These are phyloP conservation scores for Arctium lappa DNA, from an alignment of 129 eudicot genomes.

Conservation along the genomic window DNA sequence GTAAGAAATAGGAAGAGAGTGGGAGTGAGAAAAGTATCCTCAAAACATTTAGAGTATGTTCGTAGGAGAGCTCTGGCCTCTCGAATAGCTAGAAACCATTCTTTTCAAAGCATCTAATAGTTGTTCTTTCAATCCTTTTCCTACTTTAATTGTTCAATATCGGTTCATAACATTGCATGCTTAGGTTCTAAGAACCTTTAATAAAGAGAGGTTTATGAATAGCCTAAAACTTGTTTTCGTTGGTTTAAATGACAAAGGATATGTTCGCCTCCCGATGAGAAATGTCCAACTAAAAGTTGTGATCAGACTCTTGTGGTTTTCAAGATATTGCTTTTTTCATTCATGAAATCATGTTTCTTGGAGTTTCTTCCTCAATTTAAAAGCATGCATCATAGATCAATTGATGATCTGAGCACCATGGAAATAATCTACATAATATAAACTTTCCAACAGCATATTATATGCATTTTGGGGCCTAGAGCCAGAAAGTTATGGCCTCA, in stretches of 20 bases:
- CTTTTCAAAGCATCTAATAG: not conserved
- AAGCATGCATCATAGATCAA: not conserved
- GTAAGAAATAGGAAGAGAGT: not conserved
- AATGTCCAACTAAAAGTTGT: not conserved
- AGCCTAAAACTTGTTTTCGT: not conserved
- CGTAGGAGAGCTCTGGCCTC: not conserved
- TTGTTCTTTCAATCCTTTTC: not conserved
- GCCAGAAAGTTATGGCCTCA: not conserved
- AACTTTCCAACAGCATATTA: not conserved
- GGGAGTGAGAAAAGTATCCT: not conserved
- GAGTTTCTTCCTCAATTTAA: not conserved
- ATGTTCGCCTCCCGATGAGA: not conserved
- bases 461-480: not conserved
- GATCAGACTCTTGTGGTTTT: not conserved
- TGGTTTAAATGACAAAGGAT: not conserved
- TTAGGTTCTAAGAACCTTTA: slow-evolving; percentile 7
- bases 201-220: not conserved
- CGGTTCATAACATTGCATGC: not conserved
- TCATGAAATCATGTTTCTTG: not conserved
- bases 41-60: not conserved
- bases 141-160: not conserved
- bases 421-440: not conserved
- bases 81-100: not conserved
- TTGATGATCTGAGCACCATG: not conserved
- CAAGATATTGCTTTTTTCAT: not conserved